Evolutionary conservation across 2,329 filamentous ascomycete species (phyloP), one percentile per base, ranked within the genome.

Genomic region (Myrmaecium sp.): DNA sequence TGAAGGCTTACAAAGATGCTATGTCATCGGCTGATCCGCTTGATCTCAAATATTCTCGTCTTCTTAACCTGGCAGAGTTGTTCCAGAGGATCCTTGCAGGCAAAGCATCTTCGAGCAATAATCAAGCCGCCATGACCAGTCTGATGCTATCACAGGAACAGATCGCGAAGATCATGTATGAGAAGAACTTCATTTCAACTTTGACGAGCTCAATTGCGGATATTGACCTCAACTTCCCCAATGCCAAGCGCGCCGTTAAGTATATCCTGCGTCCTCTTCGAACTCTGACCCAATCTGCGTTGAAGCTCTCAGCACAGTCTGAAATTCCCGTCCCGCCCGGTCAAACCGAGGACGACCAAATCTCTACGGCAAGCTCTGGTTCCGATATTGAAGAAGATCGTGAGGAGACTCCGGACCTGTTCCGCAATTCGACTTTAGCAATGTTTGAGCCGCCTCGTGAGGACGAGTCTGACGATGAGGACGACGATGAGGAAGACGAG

Each of bases 91-190:
- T 98, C 69, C 41, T 51, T 17, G 36, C 55, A 54, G 33, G 46
- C 26, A 51, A 43, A 30, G 40, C 42, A 22, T 47, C 46, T 5
- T 42, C 47, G 5, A 19, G 11, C 11, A 11, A 17, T 6, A 31
- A 14, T 18, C 24, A 23, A n/a, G 18, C 25, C n/a, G 23, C 24
- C 5, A 18, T 30, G n/a, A 42, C 34, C 24, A 37, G 31, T 28
- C 30, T 36, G 29, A 33, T 29, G 42, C 62, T 37, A 22, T 84
- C 83, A 5, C 77, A 84, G 35, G 74, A 77, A 40, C 83, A 93
- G 44, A 67, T 98, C 38, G 76, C 81, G 17, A 81, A 83, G 38
- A 72, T 94, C 33, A 98, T 98, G 89, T 95, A 92, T 42, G 89
- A 98, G 55, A 98, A 95, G 57, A 83, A 91, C 30, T 93, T 89